phyloP scores from a whole-genome alignment of 805 yeast genomes.

The Cyberlindnera maritima region DNA sequence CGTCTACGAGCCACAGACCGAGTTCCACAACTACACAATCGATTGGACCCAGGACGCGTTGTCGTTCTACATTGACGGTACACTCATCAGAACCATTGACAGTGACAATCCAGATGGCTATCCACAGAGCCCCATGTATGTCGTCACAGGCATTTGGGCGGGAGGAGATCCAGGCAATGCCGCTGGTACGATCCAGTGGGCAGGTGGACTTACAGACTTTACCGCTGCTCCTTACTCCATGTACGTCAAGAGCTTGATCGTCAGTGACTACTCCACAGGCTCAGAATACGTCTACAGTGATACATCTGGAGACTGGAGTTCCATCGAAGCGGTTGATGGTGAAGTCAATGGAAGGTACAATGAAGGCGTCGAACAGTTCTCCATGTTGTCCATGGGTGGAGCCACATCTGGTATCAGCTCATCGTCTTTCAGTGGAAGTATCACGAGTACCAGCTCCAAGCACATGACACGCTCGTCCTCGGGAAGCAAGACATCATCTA shows the following conservation, averaged over 20 bases:
- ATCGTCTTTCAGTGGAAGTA: slow-evolving; percentile 15
- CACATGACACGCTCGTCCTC: slow-evolving; percentile 9
- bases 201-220: slow-evolving; percentile 73
- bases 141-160: slow-evolving; percentile 73
- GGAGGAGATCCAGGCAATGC: slow-evolving; percentile 71
- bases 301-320: slow-evolving; percentile 54
- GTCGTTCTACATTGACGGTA: slow-evolving; percentile 74
- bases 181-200: slow-evolving; percentile 76
- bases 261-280: slow-evolving; percentile 73
- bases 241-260: slow-evolving; percentile 55
- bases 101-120: slow-evolving; percentile 61
- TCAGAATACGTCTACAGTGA: slow-evolving; percentile 53
- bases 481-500: not conserved
- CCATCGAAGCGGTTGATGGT: slow-evolving; percentile 58
- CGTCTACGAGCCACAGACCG: slow-evolving; percentile 52
- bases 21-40: slow-evolving; percentile 73
- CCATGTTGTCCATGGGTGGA: slow-evolving; percentile 34
- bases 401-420: not conserved
- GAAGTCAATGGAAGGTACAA: slow-evolving; percentile 55
- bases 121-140: slow-evolving; percentile 88
- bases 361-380: slow-evolving; percentile 44
- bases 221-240: slow-evolving; percentile 65
- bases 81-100: slow-evolving; percentile 57
- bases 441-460: slow-evolving; percentile 12
- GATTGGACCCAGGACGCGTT: slow-evolving; percentile 75